These are phyloP conservation scores for Phytophthora sp. DNA, from an alignment of 352 stramenopile genomes.

Conservation along the genomic window DNA sequence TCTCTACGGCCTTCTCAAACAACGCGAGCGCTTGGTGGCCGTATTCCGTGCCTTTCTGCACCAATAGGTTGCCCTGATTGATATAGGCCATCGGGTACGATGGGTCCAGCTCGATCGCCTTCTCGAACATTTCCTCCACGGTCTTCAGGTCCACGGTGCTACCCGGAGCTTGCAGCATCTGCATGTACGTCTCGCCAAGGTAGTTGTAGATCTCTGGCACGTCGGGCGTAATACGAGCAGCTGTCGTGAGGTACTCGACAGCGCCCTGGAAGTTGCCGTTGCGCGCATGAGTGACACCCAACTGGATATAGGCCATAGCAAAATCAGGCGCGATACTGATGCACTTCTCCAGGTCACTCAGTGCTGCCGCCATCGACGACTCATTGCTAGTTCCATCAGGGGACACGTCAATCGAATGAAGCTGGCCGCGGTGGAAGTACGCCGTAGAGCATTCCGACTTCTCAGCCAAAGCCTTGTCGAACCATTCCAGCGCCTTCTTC, in stretches of 20 bases:
- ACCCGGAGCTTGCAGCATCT: constrained; percentile 70
- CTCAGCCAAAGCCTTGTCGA: constrained; percentile 71
- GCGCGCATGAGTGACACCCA: constrained; percentile 77
- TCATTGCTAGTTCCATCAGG: constrained; percentile 60
- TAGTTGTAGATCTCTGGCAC: constrained; percentile 89
- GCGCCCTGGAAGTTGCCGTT: constrained; percentile 77
- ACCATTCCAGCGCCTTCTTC: constrained; percentile 74
- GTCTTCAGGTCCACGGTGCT: constrained; percentile 56
- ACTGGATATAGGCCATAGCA: constrained; percentile 84
- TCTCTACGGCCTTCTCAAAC: constrained; percentile 80
- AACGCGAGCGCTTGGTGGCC: constrained; percentile 71
- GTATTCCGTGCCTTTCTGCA: constrained; percentile 77
- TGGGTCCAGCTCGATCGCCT: constrained; percentile 79
- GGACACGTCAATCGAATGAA: constrained; percentile 78
- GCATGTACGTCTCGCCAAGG: constrained; percentile 88
- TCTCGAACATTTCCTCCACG: constrained; percentile 82
- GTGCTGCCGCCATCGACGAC: constrained; percentile 54
- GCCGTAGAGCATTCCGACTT: constrained; percentile 74
- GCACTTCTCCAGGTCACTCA: constrained; percentile 75
- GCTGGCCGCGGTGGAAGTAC: constrained; percentile 85
- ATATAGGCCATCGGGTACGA: constrained; percentile 90
- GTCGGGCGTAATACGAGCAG: constrained; percentile 68
- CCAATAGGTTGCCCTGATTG: constrained; percentile 83
- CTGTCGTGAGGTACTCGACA: constrained; percentile 69
- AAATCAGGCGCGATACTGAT: constrained; percentile 78